phyloP scores from a whole-genome alignment of 257 asterid genomes.

The Scutellaria baicalensis region DNA sequence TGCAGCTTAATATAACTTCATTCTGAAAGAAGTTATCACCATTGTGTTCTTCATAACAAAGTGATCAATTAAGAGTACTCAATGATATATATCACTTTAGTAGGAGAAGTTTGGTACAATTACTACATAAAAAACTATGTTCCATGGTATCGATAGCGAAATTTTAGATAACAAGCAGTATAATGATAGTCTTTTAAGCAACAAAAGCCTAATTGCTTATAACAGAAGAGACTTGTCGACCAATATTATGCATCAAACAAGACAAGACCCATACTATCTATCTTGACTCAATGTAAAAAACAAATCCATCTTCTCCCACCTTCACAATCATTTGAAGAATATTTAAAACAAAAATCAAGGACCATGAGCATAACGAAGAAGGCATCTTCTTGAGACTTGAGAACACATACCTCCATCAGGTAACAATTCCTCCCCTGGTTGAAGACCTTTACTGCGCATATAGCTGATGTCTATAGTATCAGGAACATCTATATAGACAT shows the following conservation, averaged over 20 bases:
- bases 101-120: background rate
- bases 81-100: background rate
- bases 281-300: background rate
- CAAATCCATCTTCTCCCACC: background rate
- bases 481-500: slow-evolving; percentile 92
- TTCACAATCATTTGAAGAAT: background rate
- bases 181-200: background rate
- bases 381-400: background rate
- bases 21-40: background rate
- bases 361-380: background rate
- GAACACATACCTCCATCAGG: slow-evolving; percentile 58
- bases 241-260: background rate
- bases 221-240: background rate
- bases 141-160: background rate
- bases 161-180: background rate
- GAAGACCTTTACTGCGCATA: slow-evolving; percentile 96
- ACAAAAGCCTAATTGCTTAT: background rate
- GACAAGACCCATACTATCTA: background rate
- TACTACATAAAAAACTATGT: background rate
- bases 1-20: background rate
- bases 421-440: slow-evolving; percentile 84
- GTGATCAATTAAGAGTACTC: background rate
- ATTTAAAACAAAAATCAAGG: background rate
- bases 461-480: slow-evolving; percentile 73
- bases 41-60: background rate